These are phyloP conservation scores for Dorcoceras hygrometricum DNA, from an alignment of 257 asterid species.

Conservation along the genomic window DNA sequence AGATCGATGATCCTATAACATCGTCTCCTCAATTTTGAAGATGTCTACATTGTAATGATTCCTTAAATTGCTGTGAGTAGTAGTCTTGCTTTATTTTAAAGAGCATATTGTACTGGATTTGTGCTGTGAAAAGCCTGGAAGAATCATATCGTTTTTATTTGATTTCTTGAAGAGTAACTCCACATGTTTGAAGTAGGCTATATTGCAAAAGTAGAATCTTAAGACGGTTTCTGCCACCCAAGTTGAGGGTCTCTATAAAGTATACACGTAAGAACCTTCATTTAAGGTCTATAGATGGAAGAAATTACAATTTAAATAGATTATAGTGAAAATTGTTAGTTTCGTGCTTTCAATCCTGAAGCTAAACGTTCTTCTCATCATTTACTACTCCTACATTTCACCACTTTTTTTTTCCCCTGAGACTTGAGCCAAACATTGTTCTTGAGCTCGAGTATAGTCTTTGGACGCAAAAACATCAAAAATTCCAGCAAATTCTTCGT, in stretches of 20 bases:
- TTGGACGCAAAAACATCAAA: conserved; percentile 25
- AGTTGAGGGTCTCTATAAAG: background rate
- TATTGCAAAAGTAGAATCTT: too few relatives aligned
- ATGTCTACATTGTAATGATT: background rate
- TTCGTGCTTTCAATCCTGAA: background rate
- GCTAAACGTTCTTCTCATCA: background rate
- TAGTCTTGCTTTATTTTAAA: background rate
- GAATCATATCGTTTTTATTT: background rate
- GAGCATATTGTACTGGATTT: background rate
- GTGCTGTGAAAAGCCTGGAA: background rate
- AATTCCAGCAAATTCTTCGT: conserved; percentile 29
- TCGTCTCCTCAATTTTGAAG: background rate
- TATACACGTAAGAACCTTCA: background rate
- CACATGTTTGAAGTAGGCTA: background rate
- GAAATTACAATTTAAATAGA: background rate
- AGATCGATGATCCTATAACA: background rate
- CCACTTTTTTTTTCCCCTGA: background rate
- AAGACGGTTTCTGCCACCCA: background rate
- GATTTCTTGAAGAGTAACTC: background rate
- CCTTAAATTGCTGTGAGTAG: background rate
- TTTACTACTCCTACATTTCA: conserved; percentile 4
- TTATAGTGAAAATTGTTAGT: too few relatives aligned
- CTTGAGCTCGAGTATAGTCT: conserved; percentile 14
- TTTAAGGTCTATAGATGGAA: background rate
- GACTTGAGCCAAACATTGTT: background rate